Conservation (phyloP, 352 stramenopile genomes). For the Phytophthora fragariae region DNA sequence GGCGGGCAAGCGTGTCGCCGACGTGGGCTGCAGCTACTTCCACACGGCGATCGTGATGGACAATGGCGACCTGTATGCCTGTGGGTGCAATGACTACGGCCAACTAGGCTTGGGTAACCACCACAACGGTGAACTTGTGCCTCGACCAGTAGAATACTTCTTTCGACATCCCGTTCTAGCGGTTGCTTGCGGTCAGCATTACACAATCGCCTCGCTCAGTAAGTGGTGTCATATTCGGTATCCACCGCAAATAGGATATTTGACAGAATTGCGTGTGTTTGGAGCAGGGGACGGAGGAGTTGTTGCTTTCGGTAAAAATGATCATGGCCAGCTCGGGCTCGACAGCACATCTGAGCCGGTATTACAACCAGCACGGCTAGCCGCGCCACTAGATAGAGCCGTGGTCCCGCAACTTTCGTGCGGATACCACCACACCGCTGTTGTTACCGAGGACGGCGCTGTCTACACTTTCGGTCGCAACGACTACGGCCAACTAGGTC, state of each 20-base stretch:
- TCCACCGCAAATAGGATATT: background rate
- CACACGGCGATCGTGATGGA: conserved; percentile 88
- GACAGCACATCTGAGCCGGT: conserved; percentile 55
- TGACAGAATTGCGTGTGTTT: conserved; percentile 12
- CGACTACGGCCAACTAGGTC: conserved; percentile 94
- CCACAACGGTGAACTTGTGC: conserved; percentile 71
- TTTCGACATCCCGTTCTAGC: conserved; percentile 55
- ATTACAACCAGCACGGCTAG: conserved; percentile 57
- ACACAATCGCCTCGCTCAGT: conserved; percentile 81
- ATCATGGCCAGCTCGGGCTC: conserved; percentile 92
- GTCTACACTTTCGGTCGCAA: conserved; percentile 93
- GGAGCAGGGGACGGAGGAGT: conserved; percentile 61
- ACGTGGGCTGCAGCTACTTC: conserved; percentile 94
- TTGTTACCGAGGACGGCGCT: conserved; percentile 67
- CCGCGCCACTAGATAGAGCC: conserved; percentile 63
- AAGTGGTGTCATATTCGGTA: conserved; percentile 18
- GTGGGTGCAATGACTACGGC: conserved; percentile 93
- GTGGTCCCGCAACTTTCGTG: conserved; percentile 84
- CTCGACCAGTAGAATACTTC: conserved; percentile 64
- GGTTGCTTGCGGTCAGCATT: conserved; percentile 91
- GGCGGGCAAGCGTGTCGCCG: conserved; percentile 60
- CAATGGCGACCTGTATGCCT: conserved; percentile 85
- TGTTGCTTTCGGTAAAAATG: conserved; percentile 93
- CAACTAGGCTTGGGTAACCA: conserved; percentile 86
- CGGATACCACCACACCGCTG: conserved; percentile 93